Base-by-base conservation (phyloP, 768 basidiomycete genomes). In the Kockovaella imperatae region DNA sequence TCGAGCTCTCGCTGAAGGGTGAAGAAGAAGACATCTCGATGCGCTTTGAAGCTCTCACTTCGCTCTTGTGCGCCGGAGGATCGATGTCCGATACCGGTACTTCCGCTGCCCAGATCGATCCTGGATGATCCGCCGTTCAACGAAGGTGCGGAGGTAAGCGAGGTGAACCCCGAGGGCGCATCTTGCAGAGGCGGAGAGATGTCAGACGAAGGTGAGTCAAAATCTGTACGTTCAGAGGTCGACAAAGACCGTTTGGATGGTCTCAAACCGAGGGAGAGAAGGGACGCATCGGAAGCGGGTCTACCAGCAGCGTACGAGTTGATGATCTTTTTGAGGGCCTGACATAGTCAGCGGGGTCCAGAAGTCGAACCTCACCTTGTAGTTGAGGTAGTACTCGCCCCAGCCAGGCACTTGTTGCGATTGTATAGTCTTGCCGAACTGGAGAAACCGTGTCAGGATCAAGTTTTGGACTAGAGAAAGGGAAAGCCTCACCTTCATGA, bases 391-490 rank as follows among this genome's bases (percentile, higher is more conserved):
- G 75, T 87, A 87, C 35, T 77, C 70, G 24, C 87, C 87, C 93
- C 93, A 99, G 75, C 91, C 93, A 43, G 93, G 90, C 46, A 96
- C 83, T 75, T 95, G 89, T 70, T 93, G 86, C 25, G 85, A 81
- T 72, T 89, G 90, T 54, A 99, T 89, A 53, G 88, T 85, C 77
- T 99, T 99, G 62, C 95, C 95, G 72, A 99, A 99, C 91, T 97
- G 35, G 38, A 14, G 21, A 39, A 21, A n/a, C 38, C 14, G 21
- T 39, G 21, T 13, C 21, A 13, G 14, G 2, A 2, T 2, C 38
- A 11, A 15, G 28, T 18, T 15, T 17, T 18, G 8, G 43, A 20
- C 2, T 11, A 15, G 26, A 13, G 20, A 14, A 15, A 23, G 7
- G 30, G 43, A 31, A 18, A 5, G n/a, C 11, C 15, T 15, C 2